These are phyloP conservation scores for Alternaria ethzedia DNA, from an alignment of 2,329 filamentous ascomycete species.

Conservation along the genomic window DNA sequence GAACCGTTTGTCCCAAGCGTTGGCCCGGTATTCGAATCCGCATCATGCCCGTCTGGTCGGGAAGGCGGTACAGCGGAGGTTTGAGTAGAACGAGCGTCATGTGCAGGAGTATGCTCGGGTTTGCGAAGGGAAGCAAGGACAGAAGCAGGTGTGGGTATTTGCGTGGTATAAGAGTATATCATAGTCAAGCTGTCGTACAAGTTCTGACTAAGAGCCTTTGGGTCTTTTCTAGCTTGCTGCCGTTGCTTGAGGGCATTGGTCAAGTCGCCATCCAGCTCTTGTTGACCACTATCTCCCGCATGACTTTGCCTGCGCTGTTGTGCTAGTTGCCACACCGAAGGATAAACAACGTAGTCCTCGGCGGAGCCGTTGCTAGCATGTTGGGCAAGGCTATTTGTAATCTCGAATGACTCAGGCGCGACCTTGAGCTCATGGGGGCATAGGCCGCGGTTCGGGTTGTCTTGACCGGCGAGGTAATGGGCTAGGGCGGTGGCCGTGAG, in stretches of 20 bases:
- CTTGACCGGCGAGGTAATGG: conserved; percentile 78
- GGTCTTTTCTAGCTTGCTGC: conserved; percentile 57
- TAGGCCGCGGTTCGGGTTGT: conserved; percentile 73
- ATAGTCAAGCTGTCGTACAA: conserved; percentile 53
- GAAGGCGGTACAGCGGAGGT: neutral
- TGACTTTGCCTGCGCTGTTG: neutral
- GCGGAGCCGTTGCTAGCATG: neutral
- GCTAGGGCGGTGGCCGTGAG: conserved; percentile 83
- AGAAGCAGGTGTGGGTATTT: conserved; percentile 33
- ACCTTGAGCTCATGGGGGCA: conserved; percentile 61
- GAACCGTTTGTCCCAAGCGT: conserved; percentile 16
- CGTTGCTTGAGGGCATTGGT: conserved; percentile 27
- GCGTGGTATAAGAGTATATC: conserved; percentile 44
- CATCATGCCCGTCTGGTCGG: neutral
- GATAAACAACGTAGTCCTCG: conserved; percentile 11
- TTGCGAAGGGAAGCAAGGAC: conserved; percentile 32
- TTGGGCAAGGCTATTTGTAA: conserved; percentile 15
- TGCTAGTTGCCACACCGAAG: neutral
- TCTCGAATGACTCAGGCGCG: conserved; percentile 33
- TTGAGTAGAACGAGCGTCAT: neutral
- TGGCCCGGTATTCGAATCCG: neutral
- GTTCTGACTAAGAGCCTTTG: conserved; percentile 67
- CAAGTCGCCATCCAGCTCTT: neutral
- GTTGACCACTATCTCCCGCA: neutral
- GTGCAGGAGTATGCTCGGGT: neutral